These are phyloP conservation scores for Auricularia auricula-judae DNA, from an alignment of 768 basidiomycete genomes.

Conservation along the genomic window DNA sequence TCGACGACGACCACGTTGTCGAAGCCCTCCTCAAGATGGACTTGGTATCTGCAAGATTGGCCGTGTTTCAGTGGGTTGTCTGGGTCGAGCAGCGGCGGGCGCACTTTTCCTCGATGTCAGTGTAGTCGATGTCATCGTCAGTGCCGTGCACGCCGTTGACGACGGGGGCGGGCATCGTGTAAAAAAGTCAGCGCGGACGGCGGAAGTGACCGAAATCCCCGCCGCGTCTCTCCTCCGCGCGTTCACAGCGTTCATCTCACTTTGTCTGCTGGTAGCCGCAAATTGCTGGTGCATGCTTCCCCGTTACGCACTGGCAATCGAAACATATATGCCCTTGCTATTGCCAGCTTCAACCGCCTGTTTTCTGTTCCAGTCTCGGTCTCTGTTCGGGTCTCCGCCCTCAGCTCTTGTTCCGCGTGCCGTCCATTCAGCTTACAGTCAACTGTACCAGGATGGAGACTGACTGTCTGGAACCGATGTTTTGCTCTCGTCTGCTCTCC, in stretches of 20 bases:
- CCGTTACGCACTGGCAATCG: no score
- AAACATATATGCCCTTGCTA: no score
- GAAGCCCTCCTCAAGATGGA: conserved; percentile 73
- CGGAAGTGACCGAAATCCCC: neutral
- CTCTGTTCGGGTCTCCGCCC: no score
- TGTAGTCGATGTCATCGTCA: conserved; percentile 71
- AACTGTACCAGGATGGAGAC: no score
- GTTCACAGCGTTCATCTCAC: no score
- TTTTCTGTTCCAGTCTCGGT: no score
- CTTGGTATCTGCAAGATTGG: conserved; percentile 55
- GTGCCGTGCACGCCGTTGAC: conserved; percentile 21
- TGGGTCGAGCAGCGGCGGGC: conserved; percentile 11
- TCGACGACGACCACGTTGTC: conserved; percentile 91
- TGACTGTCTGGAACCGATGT: no score
- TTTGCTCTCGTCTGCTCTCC: neutral
- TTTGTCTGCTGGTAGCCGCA: no score
- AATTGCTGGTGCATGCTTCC: no score
- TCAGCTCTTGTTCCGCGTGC: no score
- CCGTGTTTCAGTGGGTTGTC: conserved; percentile 5
- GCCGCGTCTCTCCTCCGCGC: neutral
- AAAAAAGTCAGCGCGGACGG: neutral
- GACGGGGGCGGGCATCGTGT: conserved; percentile 16
- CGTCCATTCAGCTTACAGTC: no score
- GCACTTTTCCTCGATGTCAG: conserved; percentile 82
- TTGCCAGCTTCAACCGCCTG: no score